Percentiles rank a stretch among this genome's conserved stretches.
phyloP scores from a whole-genome alignment of 768 basidiomycete species.

The Rubroboletus satanas region DNA sequence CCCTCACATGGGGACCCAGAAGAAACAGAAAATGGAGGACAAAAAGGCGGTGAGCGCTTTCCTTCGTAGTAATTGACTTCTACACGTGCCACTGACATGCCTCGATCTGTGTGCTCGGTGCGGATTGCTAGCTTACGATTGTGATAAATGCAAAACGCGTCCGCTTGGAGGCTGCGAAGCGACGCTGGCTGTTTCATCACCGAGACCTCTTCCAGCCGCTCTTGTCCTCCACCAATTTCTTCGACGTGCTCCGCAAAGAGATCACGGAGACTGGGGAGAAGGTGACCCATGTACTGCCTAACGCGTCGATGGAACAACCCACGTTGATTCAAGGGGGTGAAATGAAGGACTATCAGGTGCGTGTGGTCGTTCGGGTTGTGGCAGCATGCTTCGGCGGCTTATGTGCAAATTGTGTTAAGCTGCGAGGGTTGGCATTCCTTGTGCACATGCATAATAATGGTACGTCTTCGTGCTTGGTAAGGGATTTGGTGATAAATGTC shows the following conservation, averaged over 20 bases:
- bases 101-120: background rate
- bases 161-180: slow-evolving; percentile 39
- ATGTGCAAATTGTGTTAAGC: slow-evolving; percentile 25
- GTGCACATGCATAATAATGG: slow-evolving; percentile 67
- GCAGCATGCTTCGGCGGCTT: background rate
- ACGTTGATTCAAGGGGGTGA: slow-evolving; percentile 47
- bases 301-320: slow-evolving; percentile 45
- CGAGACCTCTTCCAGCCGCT: slow-evolving; percentile 44
- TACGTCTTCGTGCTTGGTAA: slow-evolving; percentile 15
- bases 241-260: slow-evolving; percentile 35
- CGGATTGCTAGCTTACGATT: slow-evolving; percentile 37
- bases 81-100: background rate
- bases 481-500: background rate
- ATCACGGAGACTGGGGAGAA: slow-evolving; percentile 26
- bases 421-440: slow-evolving; percentile 63
- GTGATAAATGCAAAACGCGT: slow-evolving; percentile 36
- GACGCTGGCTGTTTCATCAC: slow-evolving; percentile 45
- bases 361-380: slow-evolving; percentile 2
- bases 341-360: slow-evolving; percentile 72
- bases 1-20: background rate
- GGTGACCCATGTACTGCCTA: slow-evolving; percentile 34
- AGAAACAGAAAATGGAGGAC: slow-evolving; percentile 33
- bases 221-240: slow-evolving; percentile 40
- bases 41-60: slow-evolving; percentile 39
- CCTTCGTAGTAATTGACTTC: background rate